These are phyloP conservation scores for Oryza glumipatula DNA, from an alignment of 176 grass and related monocot species.

Conservation along the genomic window DNA sequence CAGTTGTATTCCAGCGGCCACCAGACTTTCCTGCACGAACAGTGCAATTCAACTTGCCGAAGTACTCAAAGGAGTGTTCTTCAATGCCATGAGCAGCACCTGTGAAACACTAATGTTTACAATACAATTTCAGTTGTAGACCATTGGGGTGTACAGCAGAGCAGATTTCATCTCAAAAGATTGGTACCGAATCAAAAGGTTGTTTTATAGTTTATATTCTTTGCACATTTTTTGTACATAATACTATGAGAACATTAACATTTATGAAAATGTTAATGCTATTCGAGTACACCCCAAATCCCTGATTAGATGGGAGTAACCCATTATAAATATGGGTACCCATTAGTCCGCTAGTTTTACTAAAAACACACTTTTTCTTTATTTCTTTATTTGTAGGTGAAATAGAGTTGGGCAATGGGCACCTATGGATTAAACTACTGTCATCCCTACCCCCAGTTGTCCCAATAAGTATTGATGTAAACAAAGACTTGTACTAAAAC, in stretches of 20 bases:
- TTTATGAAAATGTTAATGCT: not conserved
- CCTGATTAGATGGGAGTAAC: not conserved
- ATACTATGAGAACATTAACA: not conserved
- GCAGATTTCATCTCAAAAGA: not conserved
- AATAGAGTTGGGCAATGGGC: not conserved
- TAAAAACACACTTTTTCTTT: not conserved
- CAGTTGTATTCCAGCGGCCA: conserved; percentile 55
- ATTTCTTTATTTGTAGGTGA: not conserved
- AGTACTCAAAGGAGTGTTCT: conserved; percentile 34
- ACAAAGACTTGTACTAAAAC: not conserved
- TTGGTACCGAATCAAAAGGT: not conserved
- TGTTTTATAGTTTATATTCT: conserved; percentile 11
- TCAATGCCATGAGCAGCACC: conserved; percentile 51
- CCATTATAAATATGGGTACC: not conserved
- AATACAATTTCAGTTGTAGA: not conserved
- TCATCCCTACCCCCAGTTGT: not conserved
- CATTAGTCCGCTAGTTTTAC: not conserved
- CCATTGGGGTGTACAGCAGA: not conserved
- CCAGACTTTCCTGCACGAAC: conserved; percentile 59
- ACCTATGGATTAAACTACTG: not conserved
- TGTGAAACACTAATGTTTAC: conserved; percentile 10
- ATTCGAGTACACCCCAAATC: not conserved
- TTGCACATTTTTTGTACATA: not conserved
- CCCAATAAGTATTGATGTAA: not conserved
- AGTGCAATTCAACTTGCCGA: conserved; percentile 52